Evolutionary conservation across 768 basidiomycete species (phyloP).

Genomic region (Russula sp.): DNA sequence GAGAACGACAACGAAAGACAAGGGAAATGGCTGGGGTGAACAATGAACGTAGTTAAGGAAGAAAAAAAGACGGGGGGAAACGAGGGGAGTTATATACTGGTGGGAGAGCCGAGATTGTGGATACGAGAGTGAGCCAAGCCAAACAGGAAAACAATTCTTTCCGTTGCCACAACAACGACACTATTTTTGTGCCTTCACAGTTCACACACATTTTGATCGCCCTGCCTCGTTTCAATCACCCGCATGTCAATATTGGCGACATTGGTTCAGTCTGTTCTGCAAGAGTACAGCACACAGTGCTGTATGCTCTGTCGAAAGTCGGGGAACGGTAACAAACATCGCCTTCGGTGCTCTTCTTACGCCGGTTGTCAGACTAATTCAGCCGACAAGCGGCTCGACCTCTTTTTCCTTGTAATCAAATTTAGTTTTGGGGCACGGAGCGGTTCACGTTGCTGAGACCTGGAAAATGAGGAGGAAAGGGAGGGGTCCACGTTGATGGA

Average conservation of each 20-base stretch:
- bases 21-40: constrained; percentile 35
- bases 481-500: not conserved
- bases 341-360: not conserved
- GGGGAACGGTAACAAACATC: not conserved
- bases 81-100: constrained; percentile 10
- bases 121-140: not conserved
- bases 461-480: not conserved
- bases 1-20: constrained; percentile 37
- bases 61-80: constrained; percentile 6
- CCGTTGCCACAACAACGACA: constrained; percentile 19
- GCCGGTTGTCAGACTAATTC: not conserved
- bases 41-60: constrained; percentile 15
- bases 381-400: not conserved
- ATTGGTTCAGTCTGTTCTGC: not conserved
- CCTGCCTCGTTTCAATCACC: not conserved
- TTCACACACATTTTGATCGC: constrained; percentile 1
- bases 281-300: not conserved
- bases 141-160: not conserved
- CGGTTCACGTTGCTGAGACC: too few relatives aligned
- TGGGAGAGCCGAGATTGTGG: not conserved
- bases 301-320: not conserved
- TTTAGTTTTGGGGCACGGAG: not conserved
- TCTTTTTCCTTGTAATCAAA: not conserved
- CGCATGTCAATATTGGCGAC: not conserved
- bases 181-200: not conserved